Evolutionary conservation across 345 rosid species (phyloP).

Genomic region (Schrenkiella parvula): DNA sequence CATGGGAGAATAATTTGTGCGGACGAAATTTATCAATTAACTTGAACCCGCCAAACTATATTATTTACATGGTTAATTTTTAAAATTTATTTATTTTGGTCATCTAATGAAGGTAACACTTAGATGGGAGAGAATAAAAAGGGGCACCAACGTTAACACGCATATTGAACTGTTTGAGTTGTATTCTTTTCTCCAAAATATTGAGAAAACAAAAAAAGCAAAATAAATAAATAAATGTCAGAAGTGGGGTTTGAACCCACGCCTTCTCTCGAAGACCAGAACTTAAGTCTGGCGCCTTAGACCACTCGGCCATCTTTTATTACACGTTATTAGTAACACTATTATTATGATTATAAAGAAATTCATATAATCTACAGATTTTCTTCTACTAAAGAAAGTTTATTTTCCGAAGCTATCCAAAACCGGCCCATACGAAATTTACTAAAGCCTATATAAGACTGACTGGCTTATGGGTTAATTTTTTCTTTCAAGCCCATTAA

Average conservation of each 20-base stretch:
- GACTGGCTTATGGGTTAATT: no score
- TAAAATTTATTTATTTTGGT: neutral
- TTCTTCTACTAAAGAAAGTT: no score
- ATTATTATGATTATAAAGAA: no score
- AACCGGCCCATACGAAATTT: no score
- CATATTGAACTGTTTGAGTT: neutral
- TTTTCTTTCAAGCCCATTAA: no score
- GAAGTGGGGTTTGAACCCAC: constrained; percentile 45
- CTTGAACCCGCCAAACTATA: neutral
- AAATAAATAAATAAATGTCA: constrained; percentile 10
- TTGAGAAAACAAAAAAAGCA: neutral
- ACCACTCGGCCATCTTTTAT: constrained; percentile 65
- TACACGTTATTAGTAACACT: no score
- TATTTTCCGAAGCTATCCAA: no score
- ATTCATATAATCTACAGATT: no score
- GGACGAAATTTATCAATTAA: neutral
- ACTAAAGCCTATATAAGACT: no score
- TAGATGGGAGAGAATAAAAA: neutral
- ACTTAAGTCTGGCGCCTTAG: constrained; percentile 87
- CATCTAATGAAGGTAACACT: neutral
- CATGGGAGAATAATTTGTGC: no score
- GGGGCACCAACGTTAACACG: neutral
- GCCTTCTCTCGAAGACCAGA: constrained; percentile 53
- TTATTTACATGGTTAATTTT: no score
- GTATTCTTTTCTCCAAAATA: neutral